Evolutionary conservation across 2,329 filamentous ascomycete species (phyloP).

Genomic region (Anisogramma anomala): DNA sequence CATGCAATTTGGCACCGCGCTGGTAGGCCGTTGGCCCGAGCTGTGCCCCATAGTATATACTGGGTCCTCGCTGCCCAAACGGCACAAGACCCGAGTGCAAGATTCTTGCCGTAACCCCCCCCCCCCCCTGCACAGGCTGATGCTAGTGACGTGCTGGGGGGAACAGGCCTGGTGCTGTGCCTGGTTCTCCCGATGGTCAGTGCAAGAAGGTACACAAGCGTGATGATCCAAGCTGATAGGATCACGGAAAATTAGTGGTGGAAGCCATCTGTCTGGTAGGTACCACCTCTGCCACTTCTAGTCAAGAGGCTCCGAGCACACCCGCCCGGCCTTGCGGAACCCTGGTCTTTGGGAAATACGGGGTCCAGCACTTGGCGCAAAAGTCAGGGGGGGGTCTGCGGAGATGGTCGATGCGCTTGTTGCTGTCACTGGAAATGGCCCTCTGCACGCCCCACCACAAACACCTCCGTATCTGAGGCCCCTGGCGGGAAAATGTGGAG

Average conservation of each 20-base stretch:
- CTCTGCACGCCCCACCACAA: no score
- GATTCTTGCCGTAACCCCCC: neutral
- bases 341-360: constrained; percentile 10
- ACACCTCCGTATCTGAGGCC: constrained; percentile 4
- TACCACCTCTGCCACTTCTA: no score
- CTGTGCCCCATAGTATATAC: constrained; percentile 6
- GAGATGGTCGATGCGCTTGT: neutral
- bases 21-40: constrained; percentile 1
- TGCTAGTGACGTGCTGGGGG: constrained; percentile 1
- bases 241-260: neutral
- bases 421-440: neutral
- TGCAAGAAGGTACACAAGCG: neutral
- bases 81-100: constrained; percentile 1
- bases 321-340: constrained; percentile 5
- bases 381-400: constrained; percentile 12
- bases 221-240: neutral
- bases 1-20: constrained; percentile 6
- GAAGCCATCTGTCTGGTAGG: neutral
- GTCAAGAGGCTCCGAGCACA: constrained; percentile 2
- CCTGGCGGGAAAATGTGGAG: constrained; percentile 4
- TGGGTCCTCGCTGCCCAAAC: no score
- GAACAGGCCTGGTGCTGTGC: constrained; percentile 2
- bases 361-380: constrained; percentile 12
- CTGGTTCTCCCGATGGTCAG: neutral
- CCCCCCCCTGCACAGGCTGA: neutral